A percentile compares a stretch with the other conserved stretches of the same genome.
Conservation (phyloP, 768 basidiomycete genomes). For the Termitomyces sp. region DNA sequence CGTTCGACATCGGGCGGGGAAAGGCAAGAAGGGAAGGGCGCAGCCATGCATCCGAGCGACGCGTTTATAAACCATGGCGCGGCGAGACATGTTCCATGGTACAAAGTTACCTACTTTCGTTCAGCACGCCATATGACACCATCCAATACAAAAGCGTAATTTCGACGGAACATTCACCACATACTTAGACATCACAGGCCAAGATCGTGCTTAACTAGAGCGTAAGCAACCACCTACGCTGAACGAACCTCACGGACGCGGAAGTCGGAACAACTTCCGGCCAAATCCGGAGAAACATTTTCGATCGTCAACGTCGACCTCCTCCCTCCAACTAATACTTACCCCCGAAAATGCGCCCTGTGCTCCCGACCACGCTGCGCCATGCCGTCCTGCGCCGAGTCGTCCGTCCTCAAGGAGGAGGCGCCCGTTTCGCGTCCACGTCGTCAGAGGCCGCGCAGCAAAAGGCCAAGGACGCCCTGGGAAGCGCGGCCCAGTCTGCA, state of each 20-base stretch:
- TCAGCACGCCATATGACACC: conserved; percentile 6
- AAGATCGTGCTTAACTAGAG: too few species aligned
- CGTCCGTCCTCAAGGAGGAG: conserved; percentile 4
- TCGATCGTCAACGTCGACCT: conserved; percentile 1
- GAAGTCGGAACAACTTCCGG: conserved; percentile 11
- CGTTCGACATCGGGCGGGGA: too few species aligned
- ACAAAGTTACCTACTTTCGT: too few species aligned
- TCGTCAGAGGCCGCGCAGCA: conserved; percentile 49
- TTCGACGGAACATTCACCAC: background rate
- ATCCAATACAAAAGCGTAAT: background rate
- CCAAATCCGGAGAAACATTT: conserved; percentile 15
- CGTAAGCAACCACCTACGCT: too few species aligned
- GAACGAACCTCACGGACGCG: too few species aligned
- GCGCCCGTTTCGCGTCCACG: conserved; percentile 30
- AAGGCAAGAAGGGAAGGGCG: too few species aligned
- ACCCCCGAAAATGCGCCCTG: conserved; percentile 20
- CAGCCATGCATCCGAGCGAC: too few species aligned
- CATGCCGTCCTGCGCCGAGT: conserved; percentile 21
- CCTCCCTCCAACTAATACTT: background rate
- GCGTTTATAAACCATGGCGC: too few species aligned
- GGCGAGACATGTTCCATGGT: too few species aligned
- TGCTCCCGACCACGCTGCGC: conserved; percentile 20
- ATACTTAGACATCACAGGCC: too few species aligned
- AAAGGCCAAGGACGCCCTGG: conserved; percentile 66
- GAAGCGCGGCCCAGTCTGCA: conserved; percentile 51